phyloP scores from a whole-genome alignment of 1,284 basidiomycete species.

The Moesziomyces aphidis region DNA sequence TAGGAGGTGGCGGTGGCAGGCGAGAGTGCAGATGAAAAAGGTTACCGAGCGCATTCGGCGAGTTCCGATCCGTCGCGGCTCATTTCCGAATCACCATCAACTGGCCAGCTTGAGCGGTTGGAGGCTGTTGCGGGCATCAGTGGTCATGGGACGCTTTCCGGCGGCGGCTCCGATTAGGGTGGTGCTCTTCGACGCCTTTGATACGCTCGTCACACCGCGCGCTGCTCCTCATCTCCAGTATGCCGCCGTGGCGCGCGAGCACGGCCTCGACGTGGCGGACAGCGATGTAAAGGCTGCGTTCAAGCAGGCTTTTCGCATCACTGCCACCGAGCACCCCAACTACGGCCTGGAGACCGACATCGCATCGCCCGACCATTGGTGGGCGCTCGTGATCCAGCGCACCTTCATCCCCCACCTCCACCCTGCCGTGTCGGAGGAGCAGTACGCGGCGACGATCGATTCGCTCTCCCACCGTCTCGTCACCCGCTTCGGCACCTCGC shows the following conservation, averaged over 20 bases:
- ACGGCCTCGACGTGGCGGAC: slow-evolving; percentile 22
- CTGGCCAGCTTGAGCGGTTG: too few relatives aligned
- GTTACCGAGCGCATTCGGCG: neutral
- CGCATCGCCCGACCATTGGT: slow-evolving; percentile 49
- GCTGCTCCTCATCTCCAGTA: slow-evolving; percentile 51
- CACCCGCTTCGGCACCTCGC: slow-evolving; percentile 28
- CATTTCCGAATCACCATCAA: neutral
- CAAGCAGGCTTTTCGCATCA: slow-evolving; percentile 43
- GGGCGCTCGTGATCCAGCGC: slow-evolving; percentile 43
- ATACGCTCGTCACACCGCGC: slow-evolving; percentile 46
- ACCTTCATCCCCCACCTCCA: slow-evolving; percentile 35
- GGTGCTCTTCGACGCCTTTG: slow-evolving; percentile 56
- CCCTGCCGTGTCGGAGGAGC: slow-evolving; percentile 1
- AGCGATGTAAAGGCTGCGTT: slow-evolving; percentile 32
- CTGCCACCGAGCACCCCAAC: slow-evolving; percentile 34
- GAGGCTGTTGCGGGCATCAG: too few relatives aligned
- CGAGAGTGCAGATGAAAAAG: too few relatives aligned
- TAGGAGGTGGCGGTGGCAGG: too few relatives aligned
- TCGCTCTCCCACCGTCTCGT: slow-evolving; percentile 33
- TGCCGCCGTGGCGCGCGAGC: slow-evolving; percentile 25
- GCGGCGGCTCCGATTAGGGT: slow-evolving; percentile 24
- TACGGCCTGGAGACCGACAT: slow-evolving; percentile 45
- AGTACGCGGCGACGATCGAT: slow-evolving; percentile 8
- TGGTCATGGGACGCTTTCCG: slow-evolving; percentile 14
- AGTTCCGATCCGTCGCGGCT: neutral